phyloP scores from a whole-genome alignment of 2,329 filamentous ascomycete genomes.

The Talaromyces rugulosus region DNA sequence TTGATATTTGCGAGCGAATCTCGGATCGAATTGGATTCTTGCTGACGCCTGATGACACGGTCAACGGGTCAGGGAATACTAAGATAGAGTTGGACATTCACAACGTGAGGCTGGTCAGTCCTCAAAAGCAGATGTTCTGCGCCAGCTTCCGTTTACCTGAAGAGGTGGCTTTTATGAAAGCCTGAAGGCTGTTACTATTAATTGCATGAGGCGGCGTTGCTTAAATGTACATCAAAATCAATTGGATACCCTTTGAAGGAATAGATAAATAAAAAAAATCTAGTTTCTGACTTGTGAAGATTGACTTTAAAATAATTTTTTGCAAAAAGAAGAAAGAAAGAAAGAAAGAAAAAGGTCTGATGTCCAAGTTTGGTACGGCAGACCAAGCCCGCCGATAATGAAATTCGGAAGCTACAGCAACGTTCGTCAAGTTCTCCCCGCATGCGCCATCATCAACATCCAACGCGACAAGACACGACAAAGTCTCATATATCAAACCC shows the following conservation, averaged over 20 bases:
- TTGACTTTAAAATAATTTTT: no score
- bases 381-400: neutral
- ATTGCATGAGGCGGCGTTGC: neutral
- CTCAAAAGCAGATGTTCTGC: slow-evolving; percentile 95
- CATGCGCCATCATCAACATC: neutral
- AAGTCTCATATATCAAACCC: neutral
- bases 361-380: neutral
- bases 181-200: slow-evolving; percentile 10
- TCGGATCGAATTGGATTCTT: slow-evolving; percentile 56
- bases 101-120: slow-evolving; percentile 80
- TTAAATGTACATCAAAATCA: neutral
- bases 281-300: neutral
- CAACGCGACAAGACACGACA: neutral
- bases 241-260: neutral
- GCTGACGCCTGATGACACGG: slow-evolving; percentile 52
- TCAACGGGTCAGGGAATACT: slow-evolving; percentile 51
- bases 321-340: neutral
- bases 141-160: slow-evolving; percentile 81
- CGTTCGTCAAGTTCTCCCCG: neutral
- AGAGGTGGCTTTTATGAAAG: slow-evolving; percentile 68
- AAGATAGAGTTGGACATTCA: slow-evolving; percentile 55
- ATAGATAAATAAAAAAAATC: neutral
- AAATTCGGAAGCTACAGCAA: neutral
- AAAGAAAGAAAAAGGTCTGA: neutral
- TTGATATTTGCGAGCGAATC: slow-evolving; percentile 61